A percentile compares a stretch with the other conserved stretches of the same genome.
Evolutionary conservation across 2,329 filamentous ascomycete species (phyloP).

Genomic region (Talaromyces pinophilus): DNA sequence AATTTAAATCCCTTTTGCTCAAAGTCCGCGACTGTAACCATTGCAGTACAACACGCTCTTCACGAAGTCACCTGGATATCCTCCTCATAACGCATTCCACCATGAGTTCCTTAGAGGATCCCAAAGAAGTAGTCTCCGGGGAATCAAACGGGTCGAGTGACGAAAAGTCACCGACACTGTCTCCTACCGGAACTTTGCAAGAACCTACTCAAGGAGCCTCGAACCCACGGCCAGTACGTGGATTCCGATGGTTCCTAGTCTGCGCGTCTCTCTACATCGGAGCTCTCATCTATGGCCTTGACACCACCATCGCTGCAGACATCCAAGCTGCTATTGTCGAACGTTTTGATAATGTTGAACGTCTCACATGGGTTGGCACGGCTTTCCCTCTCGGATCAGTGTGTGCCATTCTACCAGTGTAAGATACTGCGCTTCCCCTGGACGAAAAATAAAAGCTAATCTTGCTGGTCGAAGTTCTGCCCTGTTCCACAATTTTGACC

Average conservation of each 20-base stretch:
- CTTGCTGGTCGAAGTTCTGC: constrained; percentile 23
- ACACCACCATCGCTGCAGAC: constrained; percentile 52
- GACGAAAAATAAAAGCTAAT: neutral
- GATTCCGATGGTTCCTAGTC: neutral
- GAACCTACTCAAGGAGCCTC: too few species aligned
- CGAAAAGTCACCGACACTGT: too few species aligned
- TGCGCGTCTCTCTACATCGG: constrained; percentile 1
- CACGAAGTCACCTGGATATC: too few species aligned
- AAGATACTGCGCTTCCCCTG: neutral
- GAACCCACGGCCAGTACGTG: neutral
- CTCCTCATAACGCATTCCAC: neutral
- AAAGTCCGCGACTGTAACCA: too few species aligned
- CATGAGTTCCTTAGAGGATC: neutral
- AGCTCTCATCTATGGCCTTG: constrained; percentile 28
- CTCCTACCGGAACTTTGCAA: too few species aligned
- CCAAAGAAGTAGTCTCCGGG: too few species aligned
- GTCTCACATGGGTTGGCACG: constrained; percentile 11
- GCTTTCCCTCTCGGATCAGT: constrained; percentile 11
- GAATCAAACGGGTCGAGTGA: too few species aligned
- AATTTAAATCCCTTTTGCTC: too few species aligned
- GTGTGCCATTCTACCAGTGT: constrained; percentile 10
- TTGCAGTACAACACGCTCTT: too few species aligned
- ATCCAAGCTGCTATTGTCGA: constrained; percentile 47
- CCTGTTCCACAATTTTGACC: constrained; percentile 26
- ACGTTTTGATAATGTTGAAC: constrained; percentile 36